Evolutionary conservation across 306 rosid genomes (phyloP).

Genomic region (Castanopsis chinensis): DNA sequence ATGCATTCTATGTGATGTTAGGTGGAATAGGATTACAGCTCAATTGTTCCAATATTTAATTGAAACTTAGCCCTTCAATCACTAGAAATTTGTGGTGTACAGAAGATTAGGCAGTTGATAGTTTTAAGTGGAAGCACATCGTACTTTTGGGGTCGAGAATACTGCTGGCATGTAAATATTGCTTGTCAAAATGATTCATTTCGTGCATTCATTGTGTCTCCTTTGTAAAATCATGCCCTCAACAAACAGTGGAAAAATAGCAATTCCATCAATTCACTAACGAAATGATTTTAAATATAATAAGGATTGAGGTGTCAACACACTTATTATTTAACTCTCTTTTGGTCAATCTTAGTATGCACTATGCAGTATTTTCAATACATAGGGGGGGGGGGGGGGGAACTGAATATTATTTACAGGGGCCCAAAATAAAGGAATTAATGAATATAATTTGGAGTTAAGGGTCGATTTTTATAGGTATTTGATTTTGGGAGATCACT

Average conservation of each 20-base stretch:
- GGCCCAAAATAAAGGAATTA: too few relatives aligned
- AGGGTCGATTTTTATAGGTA: too few relatives aligned
- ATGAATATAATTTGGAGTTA: too few relatives aligned
- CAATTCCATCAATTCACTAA: background rate
- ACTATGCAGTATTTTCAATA: background rate
- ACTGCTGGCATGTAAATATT: background rate
- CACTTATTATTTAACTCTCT: background rate
- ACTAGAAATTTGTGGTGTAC: constrained; percentile 31
- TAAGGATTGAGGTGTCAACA: background rate
- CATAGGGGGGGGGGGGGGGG: background rate
- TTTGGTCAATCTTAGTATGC: background rate
- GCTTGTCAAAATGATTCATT: background rate
- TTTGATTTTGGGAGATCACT: too few relatives aligned
- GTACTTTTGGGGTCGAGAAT: background rate
- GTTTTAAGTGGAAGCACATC: background rate
- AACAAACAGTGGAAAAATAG: background rate
- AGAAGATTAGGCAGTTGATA: constrained; percentile 6
- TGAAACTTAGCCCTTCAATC: constrained; percentile 12
- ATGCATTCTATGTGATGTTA: constrained; percentile 8
- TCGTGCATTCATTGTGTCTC: constrained; percentile 1
- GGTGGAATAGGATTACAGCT: constrained; percentile 17
- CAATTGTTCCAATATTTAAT: constrained; percentile 2
- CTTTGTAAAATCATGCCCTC: background rate
- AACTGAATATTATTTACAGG: too few relatives aligned
- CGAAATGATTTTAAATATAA: background rate